Conservation (phyloP, 371 early-diverging fungal genomes). For the Paraphysoderma sedebokerense region DNA sequence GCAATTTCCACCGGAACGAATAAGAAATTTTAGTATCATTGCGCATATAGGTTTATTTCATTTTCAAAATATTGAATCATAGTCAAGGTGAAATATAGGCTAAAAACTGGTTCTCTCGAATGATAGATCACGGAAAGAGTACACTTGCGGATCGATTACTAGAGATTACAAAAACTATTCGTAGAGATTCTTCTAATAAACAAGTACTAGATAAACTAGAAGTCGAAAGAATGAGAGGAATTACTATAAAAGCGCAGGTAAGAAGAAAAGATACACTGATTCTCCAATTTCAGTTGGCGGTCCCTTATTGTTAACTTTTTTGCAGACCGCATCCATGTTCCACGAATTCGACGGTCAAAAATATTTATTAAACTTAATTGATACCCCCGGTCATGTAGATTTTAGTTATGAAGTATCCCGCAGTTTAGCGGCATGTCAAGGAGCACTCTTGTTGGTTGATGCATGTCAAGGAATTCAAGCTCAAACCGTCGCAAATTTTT, state of each 20-base stretch:
- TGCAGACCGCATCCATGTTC: constrained; percentile 72
- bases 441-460: constrained; percentile 76
- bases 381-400: constrained; percentile 76
- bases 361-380: constrained; percentile 72
- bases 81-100: background rate
- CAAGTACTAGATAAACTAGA: constrained; percentile 88
- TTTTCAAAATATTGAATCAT: background rate
- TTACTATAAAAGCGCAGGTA: constrained; percentile 94
- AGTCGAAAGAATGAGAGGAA: constrained; percentile 89
- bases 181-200: constrained; percentile 44
- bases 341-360: constrained; percentile 47
- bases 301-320: background rate
- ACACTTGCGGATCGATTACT: constrained; percentile 81
- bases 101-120: background rate
- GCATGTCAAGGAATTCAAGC: constrained; percentile 84
- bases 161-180: constrained; percentile 66
- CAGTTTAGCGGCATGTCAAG: constrained; percentile 75
- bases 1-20: constrained; percentile 53
- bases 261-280: background rate
- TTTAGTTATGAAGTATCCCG: constrained; percentile 87
- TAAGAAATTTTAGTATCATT: constrained; percentile 92
- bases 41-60: constrained; percentile 68
- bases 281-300: background rate
- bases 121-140: constrained; percentile 77
- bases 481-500: constrained; percentile 92